Conservation (phyloP, 352 stramenopile genomes). For the Globisporangium megalacanthum region DNA sequence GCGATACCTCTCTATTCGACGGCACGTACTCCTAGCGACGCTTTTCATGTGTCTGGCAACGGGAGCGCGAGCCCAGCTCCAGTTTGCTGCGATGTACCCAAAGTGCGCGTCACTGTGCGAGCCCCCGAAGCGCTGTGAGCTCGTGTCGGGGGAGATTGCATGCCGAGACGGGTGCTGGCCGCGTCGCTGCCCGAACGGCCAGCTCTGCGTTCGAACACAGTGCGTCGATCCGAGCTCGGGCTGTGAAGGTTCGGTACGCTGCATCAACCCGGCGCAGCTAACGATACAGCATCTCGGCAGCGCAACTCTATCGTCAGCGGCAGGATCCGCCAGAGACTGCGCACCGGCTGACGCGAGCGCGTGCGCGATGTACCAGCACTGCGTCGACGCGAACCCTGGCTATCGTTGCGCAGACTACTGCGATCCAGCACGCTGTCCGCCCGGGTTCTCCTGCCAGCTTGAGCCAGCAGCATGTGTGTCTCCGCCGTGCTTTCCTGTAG, state of each 20-base stretch:
- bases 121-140: constrained; percentile 1
- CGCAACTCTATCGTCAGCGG: neutral
- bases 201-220: neutral
- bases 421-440: constrained; percentile 3
- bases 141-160: neutral
- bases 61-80: neutral
- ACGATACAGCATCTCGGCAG: neutral
- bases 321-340: neutral
- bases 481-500: neutral
- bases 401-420: constrained; percentile 2
- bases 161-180: constrained; percentile 2
- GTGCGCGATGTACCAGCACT: neutral
- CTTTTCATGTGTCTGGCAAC: no score
- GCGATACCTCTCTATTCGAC: no score
- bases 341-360: neutral
- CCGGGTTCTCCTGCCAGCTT: constrained; percentile 1
- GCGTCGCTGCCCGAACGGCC: neutral
- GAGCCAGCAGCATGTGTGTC: neutral
- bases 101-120: neutral
- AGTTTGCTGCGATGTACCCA: neutral
- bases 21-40: no score
- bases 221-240: neutral
- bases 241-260: neutral
- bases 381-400: neutral
- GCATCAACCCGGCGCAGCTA: neutral